These are phyloP conservation scores for Microsporum audouinii DNA, from an alignment of 2,329 filamentous ascomycete genomes.

Conservation along the genomic window DNA sequence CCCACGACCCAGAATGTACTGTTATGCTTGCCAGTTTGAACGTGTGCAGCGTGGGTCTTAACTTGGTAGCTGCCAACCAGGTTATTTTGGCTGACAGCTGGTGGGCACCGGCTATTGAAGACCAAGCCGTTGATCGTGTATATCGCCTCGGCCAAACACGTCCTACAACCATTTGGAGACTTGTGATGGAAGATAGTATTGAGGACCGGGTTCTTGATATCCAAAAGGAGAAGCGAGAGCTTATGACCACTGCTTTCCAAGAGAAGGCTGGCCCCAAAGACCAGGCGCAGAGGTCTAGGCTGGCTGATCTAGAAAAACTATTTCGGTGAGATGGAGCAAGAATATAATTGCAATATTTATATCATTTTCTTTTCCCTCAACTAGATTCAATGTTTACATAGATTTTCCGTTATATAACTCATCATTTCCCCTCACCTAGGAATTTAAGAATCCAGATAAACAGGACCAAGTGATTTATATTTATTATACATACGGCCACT, in stretches of 20 bases:
- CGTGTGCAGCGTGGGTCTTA: conserved; percentile 76
- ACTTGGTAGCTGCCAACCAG: conserved; percentile 74
- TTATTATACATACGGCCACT: neutral
- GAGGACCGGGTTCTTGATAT: conserved; percentile 72
- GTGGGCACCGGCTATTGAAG: conserved; percentile 90
- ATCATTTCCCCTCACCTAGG: neutral
- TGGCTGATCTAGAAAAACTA: conserved; percentile 38
- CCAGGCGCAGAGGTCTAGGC: conserved; percentile 43
- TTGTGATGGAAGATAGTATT: conserved; percentile 69
- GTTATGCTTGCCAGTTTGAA: conserved; percentile 72
- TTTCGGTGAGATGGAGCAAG: conserved; percentile 12
- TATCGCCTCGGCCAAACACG: conserved; percentile 74
- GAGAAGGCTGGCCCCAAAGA: conserved; percentile 50
- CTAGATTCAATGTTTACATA: too few species aligned
- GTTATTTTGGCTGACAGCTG: conserved; percentile 75
- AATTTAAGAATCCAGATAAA: too few species aligned
- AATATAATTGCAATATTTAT: neutral
- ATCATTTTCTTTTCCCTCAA: neutral
- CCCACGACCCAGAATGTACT: conserved; percentile 54
- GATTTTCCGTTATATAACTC: neutral
- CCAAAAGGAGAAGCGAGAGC: conserved; percentile 64
- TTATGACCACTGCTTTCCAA: conserved; percentile 68
- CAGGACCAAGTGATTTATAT: neutral
- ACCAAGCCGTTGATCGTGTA: conserved; percentile 80
- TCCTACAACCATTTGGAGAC: conserved; percentile 64